phyloP scores from a whole-genome alignment of 2,329 filamentous ascomycete genomes.

The Verticillium klebahnii region DNA sequence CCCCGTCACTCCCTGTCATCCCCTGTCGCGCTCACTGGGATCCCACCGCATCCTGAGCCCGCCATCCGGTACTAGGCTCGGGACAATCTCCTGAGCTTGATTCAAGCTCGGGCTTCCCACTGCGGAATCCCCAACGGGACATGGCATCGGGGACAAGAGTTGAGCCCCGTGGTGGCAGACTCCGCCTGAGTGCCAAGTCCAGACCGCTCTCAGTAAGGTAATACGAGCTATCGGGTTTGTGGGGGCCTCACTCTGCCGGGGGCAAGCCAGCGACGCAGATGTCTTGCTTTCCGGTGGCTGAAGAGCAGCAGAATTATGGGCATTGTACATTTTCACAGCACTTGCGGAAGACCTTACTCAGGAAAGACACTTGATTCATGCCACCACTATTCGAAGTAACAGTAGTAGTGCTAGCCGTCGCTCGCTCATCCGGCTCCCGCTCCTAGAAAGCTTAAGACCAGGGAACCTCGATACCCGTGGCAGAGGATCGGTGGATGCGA shows the following conservation, averaged over 20 bases:
- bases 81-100: not conserved
- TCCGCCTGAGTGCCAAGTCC: not conserved
- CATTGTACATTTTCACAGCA: not conserved
- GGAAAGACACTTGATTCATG: not conserved
- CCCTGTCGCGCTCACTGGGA: not conserved
- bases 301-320: not conserved
- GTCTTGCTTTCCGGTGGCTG: not conserved
- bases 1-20: not conserved
- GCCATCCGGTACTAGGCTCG: not conserved
- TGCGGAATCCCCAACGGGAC: not conserved
- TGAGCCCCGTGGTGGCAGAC: not conserved
- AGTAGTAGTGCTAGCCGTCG: not conserved
- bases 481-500: not conserved
- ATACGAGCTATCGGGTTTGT: not conserved
- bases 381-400: not conserved
- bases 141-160: not conserved
- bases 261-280: not conserved
- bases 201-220: not conserved
- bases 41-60: not conserved
- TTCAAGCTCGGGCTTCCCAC: not conserved
- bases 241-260: not conserved
- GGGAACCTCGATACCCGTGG: not conserved
- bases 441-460: not conserved
- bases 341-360: not conserved
- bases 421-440: not conserved